Evolutionary conservation across 2,329 filamentous ascomycete species (phyloP), one percentile per base, ranked within the genome.

Genomic region (Plectosphaerella sp.): DNA sequence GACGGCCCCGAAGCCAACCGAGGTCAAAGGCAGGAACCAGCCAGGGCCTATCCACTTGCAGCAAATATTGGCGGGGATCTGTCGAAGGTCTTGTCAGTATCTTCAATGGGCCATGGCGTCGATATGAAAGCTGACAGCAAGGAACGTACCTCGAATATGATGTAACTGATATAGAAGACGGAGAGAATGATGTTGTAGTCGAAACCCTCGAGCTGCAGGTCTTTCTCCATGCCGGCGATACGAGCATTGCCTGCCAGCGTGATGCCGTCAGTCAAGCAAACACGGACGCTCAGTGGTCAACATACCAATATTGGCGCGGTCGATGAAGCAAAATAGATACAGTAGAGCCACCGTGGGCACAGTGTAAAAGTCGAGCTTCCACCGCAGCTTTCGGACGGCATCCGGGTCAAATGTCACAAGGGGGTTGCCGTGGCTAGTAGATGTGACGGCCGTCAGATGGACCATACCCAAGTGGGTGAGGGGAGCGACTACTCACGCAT

Each of bases 271-370:
- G 41, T 11, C 48, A 28, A 8, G 18, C 4, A 9, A 22, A 7
- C 14, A 20, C 7, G 18, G 22, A 22, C 5, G 22, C 11, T 5
- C 6, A 12, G 43, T 9, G 12, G 4, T 12, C 12, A 8, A 57
- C 71, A 61, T 62, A 84, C 85, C 86, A 37, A 90, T 86, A 55
- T 89, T 89, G 22, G 86, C 83, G n/a, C 86, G 77, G 59, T 89
- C 86, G 57, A 89, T 88, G 67, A 88, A 89, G 68, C 85, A 88
- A 61, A 89, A 88, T 0, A 89, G 74, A 59, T 89, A 89, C 4
- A 89, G 69, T 0, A 88, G 52, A 0, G 84, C 70, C 0, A 88
- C 84, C 0, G 82, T 87, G 0, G 87, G 86, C 0, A 89, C 72
- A 45, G 88, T 79, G 59, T 73, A 79, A 6, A 87, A 58, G 59